A percentile compares a stretch with the other conserved stretches of the same genome.
These are phyloP conservation scores for Tagetes erecta DNA, from an alignment of 129 eudicot genomes.

Conservation along the genomic window DNA sequence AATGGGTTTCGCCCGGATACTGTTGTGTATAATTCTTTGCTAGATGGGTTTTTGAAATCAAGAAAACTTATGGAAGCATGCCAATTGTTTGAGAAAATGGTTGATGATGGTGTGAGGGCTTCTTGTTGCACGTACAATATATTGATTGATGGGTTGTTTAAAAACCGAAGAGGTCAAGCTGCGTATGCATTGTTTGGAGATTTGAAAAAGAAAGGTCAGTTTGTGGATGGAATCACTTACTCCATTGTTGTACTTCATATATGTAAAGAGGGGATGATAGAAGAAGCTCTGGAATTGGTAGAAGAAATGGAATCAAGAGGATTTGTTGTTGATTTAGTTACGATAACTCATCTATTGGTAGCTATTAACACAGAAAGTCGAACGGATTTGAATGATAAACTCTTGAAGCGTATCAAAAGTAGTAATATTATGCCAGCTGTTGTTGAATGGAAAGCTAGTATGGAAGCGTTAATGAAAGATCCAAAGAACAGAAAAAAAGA, in stretches of 20 bases:
- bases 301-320: conserved; percentile 93
- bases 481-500: conserved; percentile 60
- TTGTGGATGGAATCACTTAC: conserved; percentile 75
- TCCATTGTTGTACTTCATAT: conserved; percentile 70
- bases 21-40: conserved; percentile 69
- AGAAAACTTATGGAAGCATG: conserved; percentile 77
- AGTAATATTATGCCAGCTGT: conserved; percentile 54
- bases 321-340: conserved; percentile 78
- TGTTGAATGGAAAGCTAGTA: conserved; percentile 69
- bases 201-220: conserved; percentile 78
- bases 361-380: conserved; percentile 57
- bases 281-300: conserved; percentile 68
- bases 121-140: conserved; percentile 78
- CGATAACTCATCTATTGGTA: conserved; percentile 68
- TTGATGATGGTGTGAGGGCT: conserved; percentile 70
- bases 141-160: conserved; percentile 76
- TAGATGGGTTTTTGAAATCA: conserved; percentile 80
- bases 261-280: conserved; percentile 58
- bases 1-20: conserved; percentile 69
- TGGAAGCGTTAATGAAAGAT: conserved; percentile 66
- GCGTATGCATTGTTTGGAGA: conserved; percentile 71
- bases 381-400: conserved; percentile 57
- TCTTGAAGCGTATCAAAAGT: conserved; percentile 63
- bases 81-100: conserved; percentile 83
- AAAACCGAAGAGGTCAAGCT: conserved; percentile 68